A percentile compares a stretch with the other conserved stretches of the same genome.
These are phyloP conservation scores for Wallacemonas sp. DNA, from an alignment of 208 protist genomes.

Conservation along the genomic window DNA sequence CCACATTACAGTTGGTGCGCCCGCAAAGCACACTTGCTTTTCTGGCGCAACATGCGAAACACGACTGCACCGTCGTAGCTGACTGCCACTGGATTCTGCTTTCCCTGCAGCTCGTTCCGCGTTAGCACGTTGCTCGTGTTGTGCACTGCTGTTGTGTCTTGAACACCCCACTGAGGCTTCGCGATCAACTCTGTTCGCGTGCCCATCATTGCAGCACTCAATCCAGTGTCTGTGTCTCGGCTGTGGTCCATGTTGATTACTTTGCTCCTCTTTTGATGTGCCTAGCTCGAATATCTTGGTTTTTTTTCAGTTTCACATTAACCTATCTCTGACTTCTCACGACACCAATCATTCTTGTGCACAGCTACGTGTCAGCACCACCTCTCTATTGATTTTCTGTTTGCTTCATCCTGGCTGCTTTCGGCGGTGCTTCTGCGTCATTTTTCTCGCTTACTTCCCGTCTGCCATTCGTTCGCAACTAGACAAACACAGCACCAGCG, in stretches of 20 bases:
- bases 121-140: neutral
- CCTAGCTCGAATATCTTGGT: too few relatives aligned
- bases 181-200: too few relatives aligned
- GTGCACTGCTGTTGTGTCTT: too few relatives aligned
- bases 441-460: neutral
- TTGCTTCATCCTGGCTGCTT: neutral
- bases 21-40: neutral
- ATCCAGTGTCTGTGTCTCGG: neutral
- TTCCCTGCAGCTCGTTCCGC: neutral
- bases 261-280: too few relatives aligned
- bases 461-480: too few relatives aligned
- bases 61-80: neutral
- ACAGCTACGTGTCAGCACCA: neutral
- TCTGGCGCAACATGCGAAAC: neutral
- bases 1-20: neutral
- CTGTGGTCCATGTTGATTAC: neutral
- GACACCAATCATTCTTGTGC: too few relatives aligned
- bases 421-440: neutral
- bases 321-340: too few relatives aligned
- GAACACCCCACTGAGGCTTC: too few relatives aligned
- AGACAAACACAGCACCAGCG: too few relatives aligned
- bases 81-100: neutral
- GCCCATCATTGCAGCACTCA: neutral
- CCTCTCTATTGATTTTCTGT: neutral
- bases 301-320: neutral